Evolutionary conservation across 495 filamentous ascomycete genomes (phyloP).

Genomic region (Haplographium delicatum): DNA sequence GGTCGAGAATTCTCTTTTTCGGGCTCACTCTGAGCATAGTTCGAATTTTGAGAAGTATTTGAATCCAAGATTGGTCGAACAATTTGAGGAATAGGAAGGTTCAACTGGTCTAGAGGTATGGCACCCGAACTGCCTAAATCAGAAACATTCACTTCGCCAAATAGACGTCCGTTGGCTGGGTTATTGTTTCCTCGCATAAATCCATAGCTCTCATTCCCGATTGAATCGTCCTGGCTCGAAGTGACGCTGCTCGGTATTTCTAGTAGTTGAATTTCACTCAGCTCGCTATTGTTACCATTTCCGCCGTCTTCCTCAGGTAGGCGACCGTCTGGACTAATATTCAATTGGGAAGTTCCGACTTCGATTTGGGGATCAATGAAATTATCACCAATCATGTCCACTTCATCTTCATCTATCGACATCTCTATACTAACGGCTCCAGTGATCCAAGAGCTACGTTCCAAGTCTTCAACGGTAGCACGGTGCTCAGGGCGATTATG

Average conservation of each 20-base stretch:
- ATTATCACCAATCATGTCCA: slow-evolving; percentile 17
- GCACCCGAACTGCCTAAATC: slow-evolving; percentile 56
- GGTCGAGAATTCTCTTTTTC: neutral
- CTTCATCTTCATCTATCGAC: slow-evolving; percentile 36
- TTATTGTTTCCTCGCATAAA: slow-evolving; percentile 11
- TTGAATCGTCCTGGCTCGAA: slow-evolving; percentile 30
- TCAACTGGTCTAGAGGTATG: slow-evolving; percentile 36
- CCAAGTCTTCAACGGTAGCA: slow-evolving; percentile 54
- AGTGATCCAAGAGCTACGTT: slow-evolving; percentile 21
- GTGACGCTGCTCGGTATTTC: slow-evolving; percentile 35
- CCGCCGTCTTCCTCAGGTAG: slow-evolving; percentile 24
- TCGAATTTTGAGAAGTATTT: slow-evolving; percentile 34
- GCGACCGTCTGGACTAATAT: slow-evolving; percentile 43
- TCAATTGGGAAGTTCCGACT: slow-evolving; percentile 65
- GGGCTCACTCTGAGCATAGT: slow-evolving; percentile 8
- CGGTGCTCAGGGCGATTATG: slow-evolving; percentile 64
- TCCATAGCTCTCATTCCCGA: slow-evolving; percentile 42
- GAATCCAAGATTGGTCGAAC: slow-evolving; percentile 31
- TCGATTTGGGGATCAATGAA: slow-evolving; percentile 35
- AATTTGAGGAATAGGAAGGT: slow-evolving; percentile 34
- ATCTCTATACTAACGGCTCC: slow-evolving; percentile 15
- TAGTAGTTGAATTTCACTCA: slow-evolving; percentile 25
- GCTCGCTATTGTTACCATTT: slow-evolving; percentile 12
- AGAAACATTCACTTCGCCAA: slow-evolving; percentile 74
- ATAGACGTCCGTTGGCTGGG: slow-evolving; percentile 43